Conservation (phyloP, 2,329 filamentous ascomycete genomes). For the Calycina herbarum region DNA sequence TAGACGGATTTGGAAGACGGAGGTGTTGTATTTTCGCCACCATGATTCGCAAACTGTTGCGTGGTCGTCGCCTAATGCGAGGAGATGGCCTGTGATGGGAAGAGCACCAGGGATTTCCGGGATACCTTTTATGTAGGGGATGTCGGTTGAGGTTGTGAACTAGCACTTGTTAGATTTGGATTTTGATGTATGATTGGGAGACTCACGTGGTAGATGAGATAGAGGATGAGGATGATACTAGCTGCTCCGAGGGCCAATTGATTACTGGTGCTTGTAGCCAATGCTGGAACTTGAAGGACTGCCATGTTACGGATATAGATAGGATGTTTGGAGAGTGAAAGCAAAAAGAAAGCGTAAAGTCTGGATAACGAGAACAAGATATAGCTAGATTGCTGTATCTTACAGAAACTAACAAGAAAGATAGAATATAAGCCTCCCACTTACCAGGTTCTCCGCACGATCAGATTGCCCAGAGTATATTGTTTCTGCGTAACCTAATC, state of each 20-base stretch:
- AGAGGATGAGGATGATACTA: background rate
- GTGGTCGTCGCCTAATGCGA: slow-evolving; percentile 53
- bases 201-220: slow-evolving; percentile 1
- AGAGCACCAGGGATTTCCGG: slow-evolving; percentile 51
- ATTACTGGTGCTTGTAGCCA: background rate
- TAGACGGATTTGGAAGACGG: slow-evolving; percentile 53
- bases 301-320: background rate
- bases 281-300: background rate
- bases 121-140: slow-evolving; percentile 49
- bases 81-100: slow-evolving; percentile 51
- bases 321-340: too few species aligned
- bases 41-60: slow-evolving; percentile 51
- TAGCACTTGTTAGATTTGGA: background rate
- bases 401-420: too few species aligned
- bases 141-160: slow-evolving; percentile 41
- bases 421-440: too few species aligned
- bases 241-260: background rate
- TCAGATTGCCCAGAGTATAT: too few species aligned
- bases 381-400: too few species aligned
- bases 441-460: too few species aligned
- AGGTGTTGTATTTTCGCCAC: slow-evolving; percentile 48
- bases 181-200: too few species aligned
- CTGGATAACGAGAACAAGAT: too few species aligned
- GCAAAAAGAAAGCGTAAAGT: too few species aligned
- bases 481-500: too few species aligned